Evolutionary conservation across 2,329 filamentous ascomycete genomes (phyloP), one percentile per base, ranked within the genome.

Genomic region (Sclerotinia trifoliorum): DNA sequence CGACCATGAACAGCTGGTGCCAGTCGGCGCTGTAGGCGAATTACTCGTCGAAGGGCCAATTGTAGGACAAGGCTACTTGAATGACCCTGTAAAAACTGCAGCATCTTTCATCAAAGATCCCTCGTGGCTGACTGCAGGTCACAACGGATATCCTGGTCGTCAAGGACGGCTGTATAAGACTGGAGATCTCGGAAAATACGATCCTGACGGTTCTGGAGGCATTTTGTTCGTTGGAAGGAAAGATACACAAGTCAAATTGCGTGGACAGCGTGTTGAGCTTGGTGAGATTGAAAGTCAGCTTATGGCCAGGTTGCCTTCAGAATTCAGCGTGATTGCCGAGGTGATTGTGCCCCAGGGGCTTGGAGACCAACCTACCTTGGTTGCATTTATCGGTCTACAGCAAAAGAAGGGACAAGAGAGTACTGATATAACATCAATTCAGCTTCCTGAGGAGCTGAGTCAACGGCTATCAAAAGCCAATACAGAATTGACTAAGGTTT

Each of bases 241-340:
- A 72, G 89, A 91, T 73, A 84, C 84, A n/a, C 88, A 89, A 76
- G 84, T 90, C 66, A 91, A 92, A 78, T 79, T 91, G 39, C 81
- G 83, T 15, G 91, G 90, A 35, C 88, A 86, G 71, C 80, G 88
- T 66, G 84, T 90, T 64, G 90, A 88, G 77, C 80, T 88, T 63
- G 82, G 80, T 15, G 83, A 82, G 74, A 83, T 83, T 65, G 84
- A 81, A 74, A 79, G 78, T 70, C 80, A 79, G 66, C 73, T 77
- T 32, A 80, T 65, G 69, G 78, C 71, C 65, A 76, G 75, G 15
- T 80, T 82, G 44, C 79, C 81, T 11, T 67, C 76, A 0, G 8
- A 78, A 70, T 56, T 71, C 8, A 70, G 72, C 3, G 73, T 78
- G 29, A 74, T 78, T 44, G 78, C 74, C 24, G 74, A 80, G 48